Conservation (phyloP, 177 flowering plant genomes). For the Vitis hybrid region DNA sequence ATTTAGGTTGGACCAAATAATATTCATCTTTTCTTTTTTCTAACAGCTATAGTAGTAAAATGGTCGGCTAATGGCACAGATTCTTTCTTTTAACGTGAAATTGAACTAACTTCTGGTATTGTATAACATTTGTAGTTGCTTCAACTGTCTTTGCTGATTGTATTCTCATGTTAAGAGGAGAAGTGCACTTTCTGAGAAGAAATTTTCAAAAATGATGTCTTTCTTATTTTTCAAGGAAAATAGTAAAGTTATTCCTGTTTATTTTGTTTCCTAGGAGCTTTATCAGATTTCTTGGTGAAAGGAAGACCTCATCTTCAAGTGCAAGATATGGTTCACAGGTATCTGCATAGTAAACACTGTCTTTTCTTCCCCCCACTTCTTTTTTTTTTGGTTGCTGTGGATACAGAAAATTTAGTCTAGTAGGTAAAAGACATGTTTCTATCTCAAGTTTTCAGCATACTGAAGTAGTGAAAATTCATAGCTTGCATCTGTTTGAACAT, state of each 20-base stretch:
- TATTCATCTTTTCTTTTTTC: background rate
- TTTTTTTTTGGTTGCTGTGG: background rate
- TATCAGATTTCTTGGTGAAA: conserved; percentile 72
- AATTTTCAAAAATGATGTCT: background rate
- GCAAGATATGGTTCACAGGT: conserved; percentile 93
- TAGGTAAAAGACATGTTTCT: too few relatives aligned
- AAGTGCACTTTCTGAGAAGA: background rate
- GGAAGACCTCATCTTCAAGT: conserved; percentile 55
- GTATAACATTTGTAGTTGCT: background rate
- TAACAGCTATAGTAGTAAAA: too few relatives aligned
- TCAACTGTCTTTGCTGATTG: background rate
- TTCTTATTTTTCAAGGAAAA: background rate
- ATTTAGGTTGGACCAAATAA: too few relatives aligned
- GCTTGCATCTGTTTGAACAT: too few relatives aligned
- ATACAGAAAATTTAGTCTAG: background rate
- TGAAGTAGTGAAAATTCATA: too few relatives aligned
- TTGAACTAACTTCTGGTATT: background rate
- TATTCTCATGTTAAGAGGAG: background rate
- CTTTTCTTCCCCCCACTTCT: too few relatives aligned
- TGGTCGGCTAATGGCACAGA: too few relatives aligned
- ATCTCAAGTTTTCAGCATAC: too few relatives aligned
- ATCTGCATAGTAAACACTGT: conserved; percentile 2
- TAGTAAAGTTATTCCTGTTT: background rate
- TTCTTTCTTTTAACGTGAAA: background rate
- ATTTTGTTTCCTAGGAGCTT: conserved; percentile 59